Base-by-base conservation (phyloP, 2,329 filamentous ascomycete genomes). In the Diaporthe aspalathi region DNA sequence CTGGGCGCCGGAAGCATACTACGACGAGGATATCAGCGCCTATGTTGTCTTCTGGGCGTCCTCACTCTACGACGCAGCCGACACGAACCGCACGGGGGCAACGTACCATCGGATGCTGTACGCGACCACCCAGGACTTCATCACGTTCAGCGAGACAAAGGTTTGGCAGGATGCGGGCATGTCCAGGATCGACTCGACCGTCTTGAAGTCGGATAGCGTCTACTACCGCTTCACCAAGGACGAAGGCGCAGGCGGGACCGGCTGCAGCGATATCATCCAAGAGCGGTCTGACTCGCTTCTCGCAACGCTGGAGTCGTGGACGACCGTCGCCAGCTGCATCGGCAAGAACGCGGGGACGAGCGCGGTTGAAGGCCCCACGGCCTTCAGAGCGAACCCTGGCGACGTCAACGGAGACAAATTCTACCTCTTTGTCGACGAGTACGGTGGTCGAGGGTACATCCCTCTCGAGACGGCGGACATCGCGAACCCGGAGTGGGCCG, bases 211-310 rank as follows among this genome's bases (percentile, higher is more conserved):
- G 0, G 80, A 79, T 1, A 76, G 77, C 14, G 77, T 76, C 0
- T 88, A 84, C 75, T 86, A 87, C 74, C 85, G 87, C 12, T 89
- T 88, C 75, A 88, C 86, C 22, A 88, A 89, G 70, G 86, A 88
- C 52, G 86, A 88, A 69, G 85, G 85, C 0, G 84, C 81, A 2
- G 80, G 77, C 5, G 80, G 78, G 1, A 87, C 85, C 0, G 86
- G 86, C 1, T 89, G 87, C 74, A 79, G 78, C 2, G 87, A 89
- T 53, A 88, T 88, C 29, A 88, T 89, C 24, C 82, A 88, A 71
- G 86, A 88, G 73, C 82, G 81, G 40, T 86, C 85, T 0, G 70
- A 77, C 1, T 79, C 78, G 1, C 76, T 88, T 3, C 81, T 82
- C 3, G 82, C 82, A 0, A 79, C 79, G 0, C 76, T 86, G 0